Conservation (phyloP, 1,284 basidiomycete genomes). For the Irpex sp. region DNA sequence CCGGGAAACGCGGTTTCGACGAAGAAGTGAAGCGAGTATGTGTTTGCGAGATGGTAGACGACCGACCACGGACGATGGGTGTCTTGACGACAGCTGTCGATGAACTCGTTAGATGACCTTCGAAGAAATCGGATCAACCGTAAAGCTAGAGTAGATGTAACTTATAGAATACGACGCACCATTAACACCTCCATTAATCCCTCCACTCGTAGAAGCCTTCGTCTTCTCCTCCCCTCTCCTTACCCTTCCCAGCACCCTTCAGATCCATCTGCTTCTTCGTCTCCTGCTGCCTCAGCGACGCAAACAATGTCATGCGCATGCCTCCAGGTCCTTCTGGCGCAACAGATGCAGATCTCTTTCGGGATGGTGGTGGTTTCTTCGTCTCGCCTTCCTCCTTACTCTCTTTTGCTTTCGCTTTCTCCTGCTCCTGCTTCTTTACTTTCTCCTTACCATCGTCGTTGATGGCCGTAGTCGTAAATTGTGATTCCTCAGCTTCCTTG, state of each 20-base stretch:
- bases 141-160: background rate
- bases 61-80: slow-evolving; percentile 14
- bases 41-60: slow-evolving; percentile 22
- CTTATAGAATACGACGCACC: background rate
- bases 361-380: background rate
- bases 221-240: background rate
- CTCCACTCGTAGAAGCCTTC: background rate
- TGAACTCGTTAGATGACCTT: background rate
- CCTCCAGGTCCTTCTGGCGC: background rate
- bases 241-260: background rate
- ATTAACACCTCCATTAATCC: background rate
- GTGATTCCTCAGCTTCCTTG: no score
- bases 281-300: slow-evolving; percentile 15
- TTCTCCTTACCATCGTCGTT: no score
- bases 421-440: no score
- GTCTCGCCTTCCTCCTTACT: no score
- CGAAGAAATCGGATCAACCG: background rate
- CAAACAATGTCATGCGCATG: slow-evolving; percentile 15
- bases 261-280: slow-evolving; percentile 8
- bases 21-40: slow-evolving; percentile 26
- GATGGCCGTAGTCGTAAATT: no score
- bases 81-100: background rate
- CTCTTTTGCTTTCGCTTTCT: no score
- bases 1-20: slow-evolving; percentile 11
- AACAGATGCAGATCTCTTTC: background rate